Evolutionary conservation across 441 rosid species (phyloP).

Genomic region (Flueggea neowawraea): DNA sequence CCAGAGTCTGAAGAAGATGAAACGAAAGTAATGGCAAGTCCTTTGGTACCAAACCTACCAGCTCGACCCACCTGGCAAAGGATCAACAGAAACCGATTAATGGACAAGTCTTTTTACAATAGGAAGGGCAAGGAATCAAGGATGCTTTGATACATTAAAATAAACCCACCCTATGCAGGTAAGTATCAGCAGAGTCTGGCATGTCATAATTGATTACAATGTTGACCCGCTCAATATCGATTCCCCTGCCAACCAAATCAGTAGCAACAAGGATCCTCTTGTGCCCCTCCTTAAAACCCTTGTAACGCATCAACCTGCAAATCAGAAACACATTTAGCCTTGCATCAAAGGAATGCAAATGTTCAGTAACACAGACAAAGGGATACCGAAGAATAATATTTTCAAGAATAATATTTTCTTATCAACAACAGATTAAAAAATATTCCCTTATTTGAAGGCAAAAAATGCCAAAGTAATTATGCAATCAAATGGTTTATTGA

Average conservation of each 20-base stretch:
- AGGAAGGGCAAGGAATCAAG: background rate
- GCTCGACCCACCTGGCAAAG: constrained; percentile 86
- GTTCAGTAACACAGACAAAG: background rate
- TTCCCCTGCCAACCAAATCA: constrained; percentile 95
- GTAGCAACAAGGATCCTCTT: constrained; percentile 97
- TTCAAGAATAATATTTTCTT: too few species aligned
- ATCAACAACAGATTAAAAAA: too few species aligned
- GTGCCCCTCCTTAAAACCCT: constrained; percentile 97
- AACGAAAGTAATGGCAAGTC: constrained; percentile 95
- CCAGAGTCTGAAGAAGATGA: constrained; percentile 90
- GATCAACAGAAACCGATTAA: background rate
- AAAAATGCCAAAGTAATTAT: too few species aligned
- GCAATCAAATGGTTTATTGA: too few species aligned
- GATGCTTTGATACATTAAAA: background rate
- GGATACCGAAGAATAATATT: too few species aligned
- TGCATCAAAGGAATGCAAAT: background rate
- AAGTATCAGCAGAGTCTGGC: constrained; percentile 99
- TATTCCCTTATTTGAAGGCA: too few species aligned
- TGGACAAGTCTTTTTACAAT: background rate
- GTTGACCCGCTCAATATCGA: constrained; percentile 96
- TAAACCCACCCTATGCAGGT: constrained; percentile 82
- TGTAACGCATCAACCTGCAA: constrained; percentile 89
- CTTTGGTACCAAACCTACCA: constrained; percentile 98
- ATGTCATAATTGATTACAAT: constrained; percentile 97
- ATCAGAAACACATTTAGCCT: constrained; percentile 1